These are phyloP conservation scores for Russula abietina DNA, from an alignment of 768 basidiomycete genomes.

Conservation along the genomic window DNA sequence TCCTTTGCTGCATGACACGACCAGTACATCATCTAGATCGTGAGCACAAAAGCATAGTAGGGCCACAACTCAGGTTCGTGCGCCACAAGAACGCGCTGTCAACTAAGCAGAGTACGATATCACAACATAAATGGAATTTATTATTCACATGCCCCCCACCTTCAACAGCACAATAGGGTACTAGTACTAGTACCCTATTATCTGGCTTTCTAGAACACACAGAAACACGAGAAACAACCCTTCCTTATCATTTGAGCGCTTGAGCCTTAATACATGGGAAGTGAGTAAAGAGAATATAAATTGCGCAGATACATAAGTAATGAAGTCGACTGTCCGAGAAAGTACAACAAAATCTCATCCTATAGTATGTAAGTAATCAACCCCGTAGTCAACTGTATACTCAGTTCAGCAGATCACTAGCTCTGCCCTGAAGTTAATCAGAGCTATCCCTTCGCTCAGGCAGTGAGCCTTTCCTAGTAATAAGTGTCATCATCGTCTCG, in stretches of 20 bases:
- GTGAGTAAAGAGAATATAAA: too few species aligned
- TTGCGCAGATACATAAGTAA: neutral
- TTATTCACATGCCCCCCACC: too few species aligned
- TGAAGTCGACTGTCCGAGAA: neutral
- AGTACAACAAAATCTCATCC: neutral
- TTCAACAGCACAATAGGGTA: neutral
- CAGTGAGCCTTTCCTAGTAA: neutral
- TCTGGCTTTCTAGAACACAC: too few species aligned
- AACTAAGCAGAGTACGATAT: neutral
- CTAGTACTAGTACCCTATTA: neutral
- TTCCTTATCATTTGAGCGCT: too few species aligned
- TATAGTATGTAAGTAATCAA: neutral
- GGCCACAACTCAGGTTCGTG: neutral
- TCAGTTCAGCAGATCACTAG: neutral
- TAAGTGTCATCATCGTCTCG: slow-evolving; percentile 23
- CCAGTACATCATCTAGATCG: neutral
- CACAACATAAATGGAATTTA: too few species aligned
- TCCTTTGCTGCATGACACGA: neutral
- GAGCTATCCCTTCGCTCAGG: neutral
- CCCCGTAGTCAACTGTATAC: neutral
- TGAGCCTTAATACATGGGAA: too few species aligned
- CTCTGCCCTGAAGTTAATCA: neutral
- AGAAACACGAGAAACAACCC: too few species aligned
- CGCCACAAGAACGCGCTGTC: neutral
- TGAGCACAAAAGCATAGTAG: neutral